These are phyloP conservation scores for Reutealis trisperma DNA, from an alignment of 345 rosid genomes.

Conservation along the genomic window DNA sequence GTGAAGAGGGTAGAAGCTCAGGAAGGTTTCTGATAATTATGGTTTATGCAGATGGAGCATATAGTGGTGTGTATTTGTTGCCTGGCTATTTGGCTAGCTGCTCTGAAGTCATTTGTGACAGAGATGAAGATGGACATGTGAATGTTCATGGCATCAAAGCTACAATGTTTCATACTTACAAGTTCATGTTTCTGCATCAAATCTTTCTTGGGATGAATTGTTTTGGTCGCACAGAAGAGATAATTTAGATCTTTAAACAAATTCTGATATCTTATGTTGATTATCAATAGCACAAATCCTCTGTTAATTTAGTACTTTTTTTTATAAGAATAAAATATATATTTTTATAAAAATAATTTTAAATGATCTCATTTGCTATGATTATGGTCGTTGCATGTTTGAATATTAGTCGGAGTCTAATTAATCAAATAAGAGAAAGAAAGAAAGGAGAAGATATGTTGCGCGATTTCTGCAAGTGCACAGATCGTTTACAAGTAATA, in stretches of 20 bases:
- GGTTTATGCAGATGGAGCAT: slow-evolving; percentile 1
- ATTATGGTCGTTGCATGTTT: too few species aligned
- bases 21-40: slow-evolving; percentile 2
- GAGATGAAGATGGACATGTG: neutral
- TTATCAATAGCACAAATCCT: too few species aligned
- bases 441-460: too few species aligned
- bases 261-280: too few species aligned
- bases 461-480: too few species aligned
- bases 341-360: too few species aligned
- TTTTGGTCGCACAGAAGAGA: neutral
- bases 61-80: slow-evolving; percentile 6
- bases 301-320: too few species aligned
- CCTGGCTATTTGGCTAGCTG: slow-evolving; percentile 5
- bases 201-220: neutral
- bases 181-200: neutral
- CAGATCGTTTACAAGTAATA: too few species aligned
- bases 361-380: too few species aligned
- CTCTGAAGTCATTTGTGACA: slow-evolving; percentile 15
- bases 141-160: slow-evolving; percentile 1
- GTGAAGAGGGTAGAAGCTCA: neutral
- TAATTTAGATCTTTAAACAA: neutral
- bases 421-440: too few species aligned
- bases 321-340: too few species aligned
- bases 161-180: neutral
- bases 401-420: too few species aligned